Evolutionary conservation across 306 rosid genomes (phyloP), one percentile per base, ranked within the genome.

Genomic region (Leucaena leucocephala): DNA sequence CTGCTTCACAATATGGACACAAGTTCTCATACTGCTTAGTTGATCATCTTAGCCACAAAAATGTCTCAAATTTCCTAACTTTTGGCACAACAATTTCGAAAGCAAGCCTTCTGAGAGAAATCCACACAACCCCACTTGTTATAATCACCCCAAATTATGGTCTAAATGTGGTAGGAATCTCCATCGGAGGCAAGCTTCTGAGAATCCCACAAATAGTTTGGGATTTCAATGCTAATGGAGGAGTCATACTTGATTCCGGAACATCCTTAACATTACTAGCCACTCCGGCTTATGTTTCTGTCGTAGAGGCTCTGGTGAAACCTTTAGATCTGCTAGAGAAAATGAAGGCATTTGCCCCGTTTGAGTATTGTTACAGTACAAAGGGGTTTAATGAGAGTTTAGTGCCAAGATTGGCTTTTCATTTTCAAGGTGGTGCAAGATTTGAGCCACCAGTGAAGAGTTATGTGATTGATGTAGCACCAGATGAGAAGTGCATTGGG

Each of bases 21-120:
- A 90, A 84, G 55, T 87, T 95, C 77, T 86, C 98, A 1, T 95
- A 95, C 61, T 95, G 98, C 82, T 82, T 95, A 0, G 88, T 93
- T 50, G 98, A 95, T 74, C 97, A 91, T 76, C 65, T 85, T 15
- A 89, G 91, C 86, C 83, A 77, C 76, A 73, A 4, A 54, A 77
- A 82, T 27, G 76, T 88, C 39, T 78, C 94, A 8, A 91, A 84
- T 14, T 84, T 84, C 68, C 83, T 95, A 44, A 62, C 77, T 36
- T 73, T 95, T 82, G 97, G 98, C 21, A 16, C 34, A 45, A 34
- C 5, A 17, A 48, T 3, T 4, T 36, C 58, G 50, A 27, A 76
- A 3, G 72, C 42, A 12, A 77, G 70, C 27, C 6, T 64, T 12
- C 12, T 46, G 27, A 39, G 63, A 2, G 82, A 65, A 40, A 63